Evolutionary conservation across 2,329 filamentous ascomycete species (phyloP), one percentile per base, ranked within the genome.

Genomic region (Westerdykella aurantiaca): DNA sequence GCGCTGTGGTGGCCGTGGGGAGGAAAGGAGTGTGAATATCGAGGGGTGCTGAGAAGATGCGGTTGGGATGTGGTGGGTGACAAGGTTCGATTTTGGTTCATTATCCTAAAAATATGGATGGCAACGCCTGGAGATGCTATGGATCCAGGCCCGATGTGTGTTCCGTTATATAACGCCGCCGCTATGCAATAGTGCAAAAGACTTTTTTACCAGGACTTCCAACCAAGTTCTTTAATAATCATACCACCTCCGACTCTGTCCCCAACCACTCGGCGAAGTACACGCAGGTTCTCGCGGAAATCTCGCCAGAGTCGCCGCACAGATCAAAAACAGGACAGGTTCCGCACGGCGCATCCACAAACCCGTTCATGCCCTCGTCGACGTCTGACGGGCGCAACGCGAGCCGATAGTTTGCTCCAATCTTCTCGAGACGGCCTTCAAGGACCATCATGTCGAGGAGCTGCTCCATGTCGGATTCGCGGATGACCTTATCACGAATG

Each of bases 321-420:
- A 97, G 76, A 45, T 93, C 85, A 64, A 95, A 95, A 2, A 96
- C 91, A 0, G 93, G 93, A 67, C 93, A 98, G 43, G 82, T 78
- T 2, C 91, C 90, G 66, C 93, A 98, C 1, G 93, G 93, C 2
- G 85, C 83, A 66, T 96, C 89, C 1, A 87, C 94, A 53, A 91
- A 81, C 3, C 86, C 86, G 55, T 90, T 95, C 53, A 76, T 72
- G n/a, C 56, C 67, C n/a, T 71, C 73, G 13, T 72, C 60, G 5
- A 69, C 70, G 33, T 72, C 67, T 16, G 50, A 57, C 1, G 60
- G 52, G 51, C 57, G 70, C 45, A 63, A 58, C 34, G 70, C 68
- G 1, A 69, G 71, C 9, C 72, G 64, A 56, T 81, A 83, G 29
- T 69, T 70, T 23, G 69, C 69, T 9, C 72, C 72, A 25, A 72